These are phyloP conservation scores for Talaromyces sp. DNA, from an alignment of 2,329 filamentous ascomycete species.

Conservation along the genomic window DNA sequence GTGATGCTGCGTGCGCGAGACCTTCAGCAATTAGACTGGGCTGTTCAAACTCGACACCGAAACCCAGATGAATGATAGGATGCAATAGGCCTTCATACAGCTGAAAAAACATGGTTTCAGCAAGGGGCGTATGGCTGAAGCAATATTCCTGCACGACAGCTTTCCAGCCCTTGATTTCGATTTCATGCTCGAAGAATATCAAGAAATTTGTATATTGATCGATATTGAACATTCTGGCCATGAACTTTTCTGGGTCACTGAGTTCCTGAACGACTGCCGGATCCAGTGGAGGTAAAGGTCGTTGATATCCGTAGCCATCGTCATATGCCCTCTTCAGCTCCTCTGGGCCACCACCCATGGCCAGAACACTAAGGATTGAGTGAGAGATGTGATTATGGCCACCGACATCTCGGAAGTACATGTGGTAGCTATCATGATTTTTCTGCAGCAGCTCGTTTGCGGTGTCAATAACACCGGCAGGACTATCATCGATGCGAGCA, in stretches of 20 bases:
- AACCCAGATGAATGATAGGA: too few species aligned
- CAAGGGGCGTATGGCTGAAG: too few species aligned
- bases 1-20: too few species aligned
- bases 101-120: too few species aligned
- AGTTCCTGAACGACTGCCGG: conserved; percentile 19
- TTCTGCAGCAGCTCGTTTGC: conserved; percentile 10
- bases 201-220: conserved; percentile 62
- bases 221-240: conserved; percentile 34
- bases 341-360: conserved; percentile 28
- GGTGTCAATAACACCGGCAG: too few species aligned
- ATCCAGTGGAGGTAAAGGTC: conserved; percentile 26
- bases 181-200: conserved; percentile 60
- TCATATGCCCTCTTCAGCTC: conserved; percentile 29
- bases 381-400: conserved; percentile 32
- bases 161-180: too few species aligned
- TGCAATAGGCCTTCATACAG: too few species aligned
- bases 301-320: conserved; percentile 26
- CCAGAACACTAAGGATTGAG: conserved; percentile 27
- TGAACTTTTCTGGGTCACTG: conserved; percentile 21
- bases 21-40: too few species aligned
- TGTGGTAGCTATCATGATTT: conserved; percentile 32
- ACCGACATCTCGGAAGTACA: conserved; percentile 29
- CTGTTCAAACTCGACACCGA: too few species aligned
- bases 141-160: too few species aligned
- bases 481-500: too few species aligned